Evolutionary conservation across 139 green algal genomes (phyloP).

Genomic region (Mychonastes homosphaera): DNA sequence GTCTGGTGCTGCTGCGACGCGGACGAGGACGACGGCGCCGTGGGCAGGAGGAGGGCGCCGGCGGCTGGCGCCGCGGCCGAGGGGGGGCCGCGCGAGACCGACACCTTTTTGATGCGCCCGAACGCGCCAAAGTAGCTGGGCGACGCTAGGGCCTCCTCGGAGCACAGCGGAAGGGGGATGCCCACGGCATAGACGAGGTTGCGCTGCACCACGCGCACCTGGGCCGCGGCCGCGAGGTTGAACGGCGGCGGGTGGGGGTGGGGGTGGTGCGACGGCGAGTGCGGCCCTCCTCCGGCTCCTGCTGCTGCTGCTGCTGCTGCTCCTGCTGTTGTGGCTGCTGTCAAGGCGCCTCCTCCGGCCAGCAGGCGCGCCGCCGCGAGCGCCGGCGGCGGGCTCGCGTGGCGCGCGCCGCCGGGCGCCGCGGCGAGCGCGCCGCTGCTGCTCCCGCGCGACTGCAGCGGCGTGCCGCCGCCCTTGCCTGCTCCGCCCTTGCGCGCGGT

Average conservation of each 20-base stretch:
- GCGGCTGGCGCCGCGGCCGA: too few species aligned
- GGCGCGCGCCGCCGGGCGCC: neutral
- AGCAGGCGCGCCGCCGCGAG: neutral
- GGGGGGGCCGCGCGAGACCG: too few species aligned
- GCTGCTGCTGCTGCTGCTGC: too few species aligned
- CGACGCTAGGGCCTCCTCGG: too few species aligned
- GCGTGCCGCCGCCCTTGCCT: too few species aligned
- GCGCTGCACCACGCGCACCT: slow-evolving; percentile 81
- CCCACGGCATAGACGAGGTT: slow-evolving; percentile 89
- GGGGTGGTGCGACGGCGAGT: neutral
- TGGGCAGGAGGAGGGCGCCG: too few species aligned
- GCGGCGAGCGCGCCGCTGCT: too few species aligned
- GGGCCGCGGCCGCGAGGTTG: slow-evolving; percentile 50
- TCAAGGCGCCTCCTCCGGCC: neutral
- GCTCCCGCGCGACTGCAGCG: too few species aligned
- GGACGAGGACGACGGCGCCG: too few species aligned
- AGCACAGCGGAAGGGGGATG: slow-evolving; percentile 63
- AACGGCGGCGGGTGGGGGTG: neutral
- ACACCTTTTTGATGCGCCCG: slow-evolving; percentile 34
- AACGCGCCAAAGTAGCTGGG: slow-evolving; percentile 33
- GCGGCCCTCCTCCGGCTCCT: neutral
- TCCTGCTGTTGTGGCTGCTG: too few species aligned
- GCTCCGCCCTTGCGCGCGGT: too few species aligned
- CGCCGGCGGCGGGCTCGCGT: neutral
- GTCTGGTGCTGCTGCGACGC: slow-evolving; percentile 13